These are phyloP conservation scores for Boehmeria nivea DNA, from an alignment of 306 rosid species.

Conservation along the genomic window DNA sequence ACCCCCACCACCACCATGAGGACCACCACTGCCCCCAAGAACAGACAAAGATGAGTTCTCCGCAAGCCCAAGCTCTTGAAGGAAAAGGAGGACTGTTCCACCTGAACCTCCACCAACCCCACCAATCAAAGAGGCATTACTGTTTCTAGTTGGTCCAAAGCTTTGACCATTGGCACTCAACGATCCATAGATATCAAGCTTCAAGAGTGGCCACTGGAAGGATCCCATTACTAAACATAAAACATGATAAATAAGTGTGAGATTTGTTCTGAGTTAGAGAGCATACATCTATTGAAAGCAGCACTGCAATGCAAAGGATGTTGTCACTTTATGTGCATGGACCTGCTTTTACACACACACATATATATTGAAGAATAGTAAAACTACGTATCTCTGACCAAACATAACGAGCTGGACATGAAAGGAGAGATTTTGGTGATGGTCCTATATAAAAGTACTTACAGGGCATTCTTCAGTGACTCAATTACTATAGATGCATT, in stretches of 20 bases:
- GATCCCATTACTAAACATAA: slow-evolving; percentile 80
- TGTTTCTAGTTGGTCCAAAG: slow-evolving; percentile 40
- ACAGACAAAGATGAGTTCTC: slow-evolving; percentile 69
- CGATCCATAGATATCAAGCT: slow-evolving; percentile 71
- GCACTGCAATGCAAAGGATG: too few relatives aligned
- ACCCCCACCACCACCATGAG: slow-evolving; percentile 93
- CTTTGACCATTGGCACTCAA: slow-evolving; percentile 91
- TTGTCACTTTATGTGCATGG: too few relatives aligned
- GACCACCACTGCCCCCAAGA: slow-evolving; percentile 85
- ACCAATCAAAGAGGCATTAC: slow-evolving; percentile 62
- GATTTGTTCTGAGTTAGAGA: too few relatives aligned
- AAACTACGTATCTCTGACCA: too few relatives aligned
- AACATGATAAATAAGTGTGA: slow-evolving; percentile 21
- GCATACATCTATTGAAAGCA: too few relatives aligned
- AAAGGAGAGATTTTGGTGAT: too few relatives aligned
- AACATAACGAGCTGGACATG: too few relatives aligned
- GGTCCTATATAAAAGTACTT: too few relatives aligned
- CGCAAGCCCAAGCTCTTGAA: slow-evolving; percentile 77
- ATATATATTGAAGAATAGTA: too few relatives aligned
- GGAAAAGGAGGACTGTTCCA: slow-evolving; percentile 94
- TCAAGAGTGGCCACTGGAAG: slow-evolving; percentile 85
- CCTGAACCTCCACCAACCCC: slow-evolving; percentile 98
- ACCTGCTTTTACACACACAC: too few relatives aligned
- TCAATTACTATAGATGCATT: too few relatives aligned
- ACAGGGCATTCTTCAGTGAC: too few relatives aligned